Conservation (phyloP, 495 filamentous ascomycete species). For the Lichenothelia convexa region DNA sequence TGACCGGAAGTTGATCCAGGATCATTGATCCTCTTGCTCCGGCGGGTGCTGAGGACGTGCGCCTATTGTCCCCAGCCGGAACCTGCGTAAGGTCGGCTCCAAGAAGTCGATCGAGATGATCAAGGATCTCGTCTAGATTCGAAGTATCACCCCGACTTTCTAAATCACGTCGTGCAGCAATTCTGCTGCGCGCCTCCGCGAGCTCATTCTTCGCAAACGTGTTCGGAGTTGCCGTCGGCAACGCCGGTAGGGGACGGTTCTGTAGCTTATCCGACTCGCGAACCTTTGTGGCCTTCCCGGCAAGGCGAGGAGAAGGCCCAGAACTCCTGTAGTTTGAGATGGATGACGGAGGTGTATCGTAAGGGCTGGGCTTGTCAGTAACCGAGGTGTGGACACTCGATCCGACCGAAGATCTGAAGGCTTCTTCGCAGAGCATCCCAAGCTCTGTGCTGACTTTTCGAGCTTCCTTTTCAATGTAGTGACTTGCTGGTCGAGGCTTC, state of each 20-base stretch:
- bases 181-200: constrained; percentile 36
- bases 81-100: not conserved
- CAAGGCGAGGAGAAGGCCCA: constrained; percentile 29
- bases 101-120: constrained; percentile 1
- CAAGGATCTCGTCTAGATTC: constrained; percentile 31
- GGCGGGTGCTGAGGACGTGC: constrained; percentile 39
- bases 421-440: constrained; percentile 54
- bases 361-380: constrained; percentile 23
- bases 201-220: constrained; percentile 33
- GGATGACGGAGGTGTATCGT: constrained; percentile 23
- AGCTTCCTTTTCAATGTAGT: constrained; percentile 41
- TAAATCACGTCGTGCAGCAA: constrained; percentile 25
- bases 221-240: constrained; percentile 24
- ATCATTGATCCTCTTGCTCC: too few species aligned
- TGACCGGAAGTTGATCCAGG: too few species aligned
- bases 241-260: constrained; percentile 18
- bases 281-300: constrained; percentile 11
- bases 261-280: constrained; percentile 4
- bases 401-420: constrained; percentile 48
- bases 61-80: constrained; percentile 13
- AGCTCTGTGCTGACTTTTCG: constrained; percentile 49
- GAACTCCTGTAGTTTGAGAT: constrained; percentile 28
- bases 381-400: constrained; percentile 25
- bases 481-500: constrained; percentile 26
- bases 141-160: constrained; percentile 26